Evolutionary conservation across 2,329 filamentous ascomycete genomes (phyloP).

Genomic region (Neonectria ditissima): DNA sequence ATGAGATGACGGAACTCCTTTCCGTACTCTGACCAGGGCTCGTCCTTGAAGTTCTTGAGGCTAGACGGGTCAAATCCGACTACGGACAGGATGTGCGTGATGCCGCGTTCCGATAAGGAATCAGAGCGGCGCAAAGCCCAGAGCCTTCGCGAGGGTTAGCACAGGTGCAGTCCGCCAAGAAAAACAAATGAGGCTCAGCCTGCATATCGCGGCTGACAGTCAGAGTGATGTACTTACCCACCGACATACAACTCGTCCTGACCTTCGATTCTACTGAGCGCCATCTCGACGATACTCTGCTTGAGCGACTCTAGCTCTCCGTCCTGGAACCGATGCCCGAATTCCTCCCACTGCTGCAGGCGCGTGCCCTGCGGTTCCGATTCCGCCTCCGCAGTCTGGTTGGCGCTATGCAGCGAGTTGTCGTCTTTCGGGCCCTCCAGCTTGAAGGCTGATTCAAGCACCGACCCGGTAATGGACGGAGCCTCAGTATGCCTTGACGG

Average conservation of each 20-base stretch:
- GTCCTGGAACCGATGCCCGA: constrained; percentile 37
- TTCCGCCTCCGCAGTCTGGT: background rate
- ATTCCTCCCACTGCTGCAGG: constrained; percentile 41
- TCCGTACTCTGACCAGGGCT: constrained; percentile 61
- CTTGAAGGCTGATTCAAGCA: constrained; percentile 7
- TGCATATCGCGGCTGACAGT: constrained; percentile 25
- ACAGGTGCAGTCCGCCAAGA: background rate
- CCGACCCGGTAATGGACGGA: background rate
- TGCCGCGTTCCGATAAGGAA: constrained; percentile 76
- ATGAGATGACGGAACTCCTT: constrained; percentile 77
- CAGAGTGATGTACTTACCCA: constrained; percentile 48
- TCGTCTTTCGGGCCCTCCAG: constrained; percentile 9
- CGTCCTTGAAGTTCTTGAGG: constrained; percentile 60
- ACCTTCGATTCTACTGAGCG: constrained; percentile 56
- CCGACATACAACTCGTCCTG: constrained; percentile 56
- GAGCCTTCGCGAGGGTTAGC: constrained; percentile 66
- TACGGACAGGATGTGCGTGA: constrained; percentile 93
- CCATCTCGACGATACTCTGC: constrained; percentile 53
- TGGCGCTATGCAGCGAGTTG: constrained; percentile 3
- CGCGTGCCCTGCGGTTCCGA: constrained; percentile 27
- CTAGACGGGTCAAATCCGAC: constrained; percentile 64
- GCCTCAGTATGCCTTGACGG: constrained; percentile 7
- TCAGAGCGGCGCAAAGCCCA: constrained; percentile 81
- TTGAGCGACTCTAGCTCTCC: constrained; percentile 45
- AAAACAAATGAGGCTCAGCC: background rate